Evolutionary conservation across 768 basidiomycete species (phyloP).

Genomic region (Mycena indigotica): DNA sequence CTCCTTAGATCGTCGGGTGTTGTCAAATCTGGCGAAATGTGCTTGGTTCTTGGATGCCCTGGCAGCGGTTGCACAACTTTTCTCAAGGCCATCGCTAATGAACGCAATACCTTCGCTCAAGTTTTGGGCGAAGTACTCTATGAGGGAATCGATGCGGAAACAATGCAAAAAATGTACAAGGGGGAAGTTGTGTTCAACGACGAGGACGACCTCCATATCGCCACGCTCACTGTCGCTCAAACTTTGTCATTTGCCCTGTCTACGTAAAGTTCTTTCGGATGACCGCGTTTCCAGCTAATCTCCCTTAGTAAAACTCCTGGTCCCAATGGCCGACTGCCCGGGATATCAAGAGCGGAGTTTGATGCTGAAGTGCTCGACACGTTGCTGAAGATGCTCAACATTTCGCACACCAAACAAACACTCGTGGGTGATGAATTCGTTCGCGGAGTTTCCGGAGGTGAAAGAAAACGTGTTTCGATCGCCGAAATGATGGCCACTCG

Average conservation of each 20-base stretch:
- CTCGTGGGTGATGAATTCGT: slow-evolving; percentile 88
- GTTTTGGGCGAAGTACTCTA: slow-evolving; percentile 79
- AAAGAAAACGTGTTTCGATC: slow-evolving; percentile 79
- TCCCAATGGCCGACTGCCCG: slow-evolving; percentile 70
- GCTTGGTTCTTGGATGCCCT: slow-evolving; percentile 81
- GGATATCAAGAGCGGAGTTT: slow-evolving; percentile 62
- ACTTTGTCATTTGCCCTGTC: slow-evolving; percentile 73
- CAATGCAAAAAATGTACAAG: slow-evolving; percentile 76
- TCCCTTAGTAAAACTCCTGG: slow-evolving; percentile 63
- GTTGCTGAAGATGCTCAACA: slow-evolving; percentile 79
- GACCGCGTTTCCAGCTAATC: neutral
- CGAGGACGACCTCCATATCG: slow-evolving; percentile 84
- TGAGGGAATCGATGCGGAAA: slow-evolving; percentile 73
- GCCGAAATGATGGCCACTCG: slow-evolving; percentile 86
- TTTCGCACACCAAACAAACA: slow-evolving; percentile 76
- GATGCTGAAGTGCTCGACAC: slow-evolving; percentile 58
- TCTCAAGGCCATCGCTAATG: slow-evolving; percentile 80
- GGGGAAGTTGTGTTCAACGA: slow-evolving; percentile 82
- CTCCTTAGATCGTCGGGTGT: slow-evolving; percentile 59
- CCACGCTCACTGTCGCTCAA: slow-evolving; percentile 80
- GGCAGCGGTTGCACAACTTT: slow-evolving; percentile 87
- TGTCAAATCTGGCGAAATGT: slow-evolving; percentile 83
- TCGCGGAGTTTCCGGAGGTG: slow-evolving; percentile 78
- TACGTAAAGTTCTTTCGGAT: slow-evolving; percentile 38
- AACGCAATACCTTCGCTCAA: slow-evolving; percentile 61